A percentile compares a stretch with the other conserved stretches of the same genome.
These are phyloP conservation scores for Cornus kousa DNA, from an alignment of 148 eudicot genomes.

Conservation along the genomic window DNA sequence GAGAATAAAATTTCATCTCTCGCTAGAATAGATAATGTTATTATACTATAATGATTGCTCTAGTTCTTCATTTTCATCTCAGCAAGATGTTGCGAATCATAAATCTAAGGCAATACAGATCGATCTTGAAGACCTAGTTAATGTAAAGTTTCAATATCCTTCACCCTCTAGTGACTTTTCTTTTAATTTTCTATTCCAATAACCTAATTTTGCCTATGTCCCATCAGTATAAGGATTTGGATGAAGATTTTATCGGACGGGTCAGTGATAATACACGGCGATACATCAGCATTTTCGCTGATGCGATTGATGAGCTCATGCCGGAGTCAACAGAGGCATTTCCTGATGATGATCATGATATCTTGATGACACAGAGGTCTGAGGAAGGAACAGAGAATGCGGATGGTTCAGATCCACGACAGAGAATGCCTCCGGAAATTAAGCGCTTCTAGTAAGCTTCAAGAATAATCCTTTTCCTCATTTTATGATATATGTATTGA, in stretches of 20 bases:
- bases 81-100: conserved; percentile 98
- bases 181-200: background rate
- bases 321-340: conserved; percentile 92
- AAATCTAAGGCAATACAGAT: conserved; percentile 70
- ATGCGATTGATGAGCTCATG: conserved; percentile 81
- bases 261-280: conserved; percentile 79
- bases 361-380: conserved; percentile 90
- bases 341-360: conserved; percentile 89
- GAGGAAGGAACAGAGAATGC: conserved; percentile 70
- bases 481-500: background rate
- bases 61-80: conserved; percentile 13
- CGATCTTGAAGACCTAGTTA: conserved; percentile 74
- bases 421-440: conserved; percentile 91
- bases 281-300: conserved; percentile 73
- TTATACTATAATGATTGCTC: background rate
- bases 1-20: too few relatives aligned
- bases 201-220: conserved; percentile 11
- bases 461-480: background rate
- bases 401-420: conserved; percentile 68
- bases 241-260: conserved; percentile 78
- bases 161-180: background rate
- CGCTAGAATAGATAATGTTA: background rate
- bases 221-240: conserved; percentile 80
- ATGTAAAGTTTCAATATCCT: conserved; percentile 31
- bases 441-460: conserved; percentile 76